phyloP scores from a whole-genome alignment of 2,329 filamentous ascomycete species.

The Elsinoe ampelina region DNA sequence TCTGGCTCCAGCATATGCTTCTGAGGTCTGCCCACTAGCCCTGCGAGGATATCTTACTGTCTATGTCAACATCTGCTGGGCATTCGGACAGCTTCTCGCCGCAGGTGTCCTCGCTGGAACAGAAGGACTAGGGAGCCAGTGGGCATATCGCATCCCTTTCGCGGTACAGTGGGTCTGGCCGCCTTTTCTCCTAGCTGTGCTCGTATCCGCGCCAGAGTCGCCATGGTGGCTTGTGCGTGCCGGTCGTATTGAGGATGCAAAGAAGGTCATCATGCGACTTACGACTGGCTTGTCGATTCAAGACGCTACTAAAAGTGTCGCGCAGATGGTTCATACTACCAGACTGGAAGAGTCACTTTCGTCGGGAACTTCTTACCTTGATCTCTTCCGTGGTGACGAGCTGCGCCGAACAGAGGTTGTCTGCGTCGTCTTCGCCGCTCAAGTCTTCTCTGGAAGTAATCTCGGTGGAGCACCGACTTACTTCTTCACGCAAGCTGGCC shows the following conservation, averaged over 20 bases:
- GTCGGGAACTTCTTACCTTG: slow-evolving; percentile 28
- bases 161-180: slow-evolving; percentile 38
- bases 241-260: slow-evolving; percentile 28
- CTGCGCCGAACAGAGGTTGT: slow-evolving; percentile 36
- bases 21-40: slow-evolving; percentile 53
- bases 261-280: slow-evolving; percentile 24
- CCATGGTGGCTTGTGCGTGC: slow-evolving; percentile 31
- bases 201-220: slow-evolving; percentile 27
- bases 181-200: slow-evolving; percentile 30
- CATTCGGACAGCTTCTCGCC: slow-evolving; percentile 51
- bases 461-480: slow-evolving; percentile 39
- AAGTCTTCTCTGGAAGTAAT: slow-evolving; percentile 35
- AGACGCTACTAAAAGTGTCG: slow-evolving; percentile 19
- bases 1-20: slow-evolving; percentile 52
- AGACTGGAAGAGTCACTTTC: slow-evolving; percentile 31
- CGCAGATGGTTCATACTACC: slow-evolving; percentile 33
- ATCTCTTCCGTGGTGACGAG: slow-evolving; percentile 37
- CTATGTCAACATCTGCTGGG: slow-evolving; percentile 54
- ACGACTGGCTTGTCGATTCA: background rate
- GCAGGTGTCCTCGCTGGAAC: slow-evolving; percentile 32
- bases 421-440: slow-evolving; percentile 35
- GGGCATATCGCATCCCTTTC: slow-evolving; percentile 38
- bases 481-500: slow-evolving; percentile 39
- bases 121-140: slow-evolving; percentile 25
- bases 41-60: slow-evolving; percentile 50